These are phyloP conservation scores for Escovopsis weberi DNA, from an alignment of 2,329 filamentous ascomycete genomes.

Conservation along the genomic window DNA sequence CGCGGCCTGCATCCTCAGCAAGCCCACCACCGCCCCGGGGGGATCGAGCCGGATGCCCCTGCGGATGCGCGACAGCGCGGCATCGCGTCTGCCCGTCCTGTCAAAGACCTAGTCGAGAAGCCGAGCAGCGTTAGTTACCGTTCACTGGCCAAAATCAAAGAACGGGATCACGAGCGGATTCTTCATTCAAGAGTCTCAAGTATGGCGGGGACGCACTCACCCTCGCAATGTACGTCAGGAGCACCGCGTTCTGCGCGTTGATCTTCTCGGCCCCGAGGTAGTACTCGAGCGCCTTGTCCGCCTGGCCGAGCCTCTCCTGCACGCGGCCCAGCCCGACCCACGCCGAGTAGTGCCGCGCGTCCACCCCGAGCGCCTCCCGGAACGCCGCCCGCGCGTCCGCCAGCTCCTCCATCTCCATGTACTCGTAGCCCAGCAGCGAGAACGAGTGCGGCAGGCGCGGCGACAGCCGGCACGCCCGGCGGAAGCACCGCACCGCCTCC, in stretches of 20 bases:
- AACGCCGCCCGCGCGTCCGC: constrained; percentile 7
- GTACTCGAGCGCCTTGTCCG: constrained; percentile 7
- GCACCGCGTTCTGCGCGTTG: constrained; percentile 9
- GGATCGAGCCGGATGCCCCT: constrained; percentile 4
- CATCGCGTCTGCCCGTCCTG: neutral
- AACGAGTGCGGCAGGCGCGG: constrained; percentile 8
- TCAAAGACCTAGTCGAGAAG: neutral
- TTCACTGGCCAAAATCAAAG: too few relatives aligned
- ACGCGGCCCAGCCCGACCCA: constrained; percentile 10
- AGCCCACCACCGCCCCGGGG: constrained; percentile 1
- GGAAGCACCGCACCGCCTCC: constrained; percentile 6
- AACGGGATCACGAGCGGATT: neutral
- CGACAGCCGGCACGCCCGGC: constrained; percentile 7
- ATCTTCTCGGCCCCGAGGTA: constrained; percentile 9
- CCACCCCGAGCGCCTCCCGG: constrained; percentile 7
- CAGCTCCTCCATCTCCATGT: constrained; percentile 9
- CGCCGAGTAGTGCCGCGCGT: constrained; percentile 10
- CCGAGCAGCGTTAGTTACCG: too few relatives aligned
- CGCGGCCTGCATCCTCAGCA: constrained; percentile 4
- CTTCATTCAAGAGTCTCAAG: too few relatives aligned
- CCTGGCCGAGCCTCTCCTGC: constrained; percentile 8
- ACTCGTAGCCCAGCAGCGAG: constrained; percentile 10
- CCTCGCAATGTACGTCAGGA: constrained; percentile 10
- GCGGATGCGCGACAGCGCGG: neutral
- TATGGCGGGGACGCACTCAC: too few relatives aligned